These are phyloP conservation scores for Fraxinus albicans DNA, from an alignment of 305 asterid genomes.

Conservation along the genomic window DNA sequence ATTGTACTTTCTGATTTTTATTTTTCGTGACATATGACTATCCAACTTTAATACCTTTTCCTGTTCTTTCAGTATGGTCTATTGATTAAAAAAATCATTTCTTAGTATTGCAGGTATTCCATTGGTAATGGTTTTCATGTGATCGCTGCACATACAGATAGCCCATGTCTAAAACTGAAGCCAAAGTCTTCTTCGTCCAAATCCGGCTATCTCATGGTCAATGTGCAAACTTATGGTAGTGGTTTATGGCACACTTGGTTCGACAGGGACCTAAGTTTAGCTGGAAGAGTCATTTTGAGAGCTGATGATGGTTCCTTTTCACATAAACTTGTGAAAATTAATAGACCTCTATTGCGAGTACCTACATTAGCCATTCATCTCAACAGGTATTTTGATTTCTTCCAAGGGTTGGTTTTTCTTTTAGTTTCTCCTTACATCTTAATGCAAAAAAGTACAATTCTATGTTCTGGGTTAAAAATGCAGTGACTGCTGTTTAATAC, in stretches of 20 bases:
- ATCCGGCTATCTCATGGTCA: slow-evolving; percentile 93
- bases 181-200: slow-evolving; percentile 84
- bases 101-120: slow-evolving; percentile 77
- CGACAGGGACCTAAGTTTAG: slow-evolving; percentile 90
- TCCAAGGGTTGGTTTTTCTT: slow-evolving; percentile 2
- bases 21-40: slow-evolving; percentile 9
- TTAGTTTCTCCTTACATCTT: slow-evolving; percentile 7
- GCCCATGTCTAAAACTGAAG: slow-evolving; percentile 97
- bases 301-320: slow-evolving; percentile 75
- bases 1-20: slow-evolving; percentile 5
- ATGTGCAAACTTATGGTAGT: slow-evolving; percentile 90
- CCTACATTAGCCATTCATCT: slow-evolving; percentile 98
- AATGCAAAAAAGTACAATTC: slow-evolving; percentile 4
- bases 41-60: slow-evolving; percentile 1
- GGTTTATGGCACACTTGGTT: slow-evolving; percentile 99
- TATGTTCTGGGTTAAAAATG: slow-evolving; percentile 2
- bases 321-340: slow-evolving; percentile 86
- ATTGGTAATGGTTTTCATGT: slow-evolving; percentile 83
- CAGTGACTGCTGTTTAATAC: slow-evolving; percentile 5
- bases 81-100: slow-evolving; percentile 27
- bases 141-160: slow-evolving; percentile 95
- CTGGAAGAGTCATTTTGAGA: slow-evolving; percentile 90
- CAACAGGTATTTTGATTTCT: slow-evolving; percentile 52
- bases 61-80: slow-evolving; percentile 2
- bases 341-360: slow-evolving; percentile 83